These are phyloP conservation scores for Globisporangium paddicum DNA, from an alignment of 352 stramenopile genomes.

Conservation along the genomic window DNA sequence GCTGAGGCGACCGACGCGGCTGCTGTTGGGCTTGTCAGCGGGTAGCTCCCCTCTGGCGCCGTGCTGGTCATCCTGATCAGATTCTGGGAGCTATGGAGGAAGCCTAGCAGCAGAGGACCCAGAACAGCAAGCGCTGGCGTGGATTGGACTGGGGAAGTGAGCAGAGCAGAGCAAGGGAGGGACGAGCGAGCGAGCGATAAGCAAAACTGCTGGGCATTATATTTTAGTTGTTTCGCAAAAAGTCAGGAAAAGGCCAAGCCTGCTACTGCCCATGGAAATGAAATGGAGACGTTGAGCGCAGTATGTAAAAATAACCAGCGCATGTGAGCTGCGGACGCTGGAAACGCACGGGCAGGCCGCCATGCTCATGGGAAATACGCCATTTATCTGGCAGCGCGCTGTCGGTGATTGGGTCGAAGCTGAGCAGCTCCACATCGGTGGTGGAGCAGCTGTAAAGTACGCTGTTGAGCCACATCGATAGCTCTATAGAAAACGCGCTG, in stretches of 20 bases:
- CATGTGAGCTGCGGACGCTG: not conserved
- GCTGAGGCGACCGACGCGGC: not conserved
- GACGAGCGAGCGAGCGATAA: not conserved
- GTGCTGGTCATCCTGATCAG: constrained; percentile 1
- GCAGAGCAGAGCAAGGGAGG: not conserved
- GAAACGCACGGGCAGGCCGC: not conserved
- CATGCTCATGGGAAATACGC: not conserved
- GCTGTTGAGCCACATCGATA: no score
- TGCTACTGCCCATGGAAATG: not conserved
- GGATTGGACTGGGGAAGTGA: not conserved
- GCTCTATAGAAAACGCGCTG: no score
- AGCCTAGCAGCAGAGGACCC: not conserved
- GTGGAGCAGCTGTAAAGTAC: no score
- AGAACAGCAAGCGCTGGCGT: not conserved
- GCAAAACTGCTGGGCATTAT: not conserved
- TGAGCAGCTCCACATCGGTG: not conserved
- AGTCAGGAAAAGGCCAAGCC: not conserved
- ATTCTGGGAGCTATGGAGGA: not conserved
- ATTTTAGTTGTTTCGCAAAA: not conserved
- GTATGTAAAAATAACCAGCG: constrained; percentile 1
- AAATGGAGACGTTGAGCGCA: not conserved
- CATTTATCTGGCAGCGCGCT: not conserved
- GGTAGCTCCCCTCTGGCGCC: not conserved
- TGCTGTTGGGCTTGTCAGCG: not conserved
- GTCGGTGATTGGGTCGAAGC: not conserved